These are phyloP conservation scores for Colletotrichum tofieldiae DNA, from an alignment of 2,329 filamentous ascomycete species.

Conservation along the genomic window DNA sequence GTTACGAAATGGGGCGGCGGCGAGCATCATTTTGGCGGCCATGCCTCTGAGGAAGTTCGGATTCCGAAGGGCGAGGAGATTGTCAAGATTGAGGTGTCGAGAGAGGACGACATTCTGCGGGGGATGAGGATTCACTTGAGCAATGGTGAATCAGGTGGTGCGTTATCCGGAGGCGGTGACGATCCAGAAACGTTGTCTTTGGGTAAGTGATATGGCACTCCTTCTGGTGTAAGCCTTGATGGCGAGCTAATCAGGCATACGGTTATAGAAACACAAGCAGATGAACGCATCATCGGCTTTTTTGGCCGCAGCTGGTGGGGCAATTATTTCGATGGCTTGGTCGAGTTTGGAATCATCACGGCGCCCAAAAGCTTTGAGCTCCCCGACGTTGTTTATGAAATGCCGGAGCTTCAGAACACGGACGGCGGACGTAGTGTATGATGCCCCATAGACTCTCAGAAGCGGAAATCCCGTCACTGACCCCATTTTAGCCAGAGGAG, in stretches of 20 bases:
- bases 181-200: conserved; percentile 40
- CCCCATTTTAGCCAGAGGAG: too few species aligned
- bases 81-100: conserved; percentile 51
- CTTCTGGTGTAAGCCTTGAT: too few species aligned
- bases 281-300: conserved; percentile 63
- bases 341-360: conserved; percentile 65
- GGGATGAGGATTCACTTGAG: conserved; percentile 47
- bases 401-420: conserved; percentile 59
- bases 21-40: conserved; percentile 49
- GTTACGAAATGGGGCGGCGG: conserved; percentile 36
- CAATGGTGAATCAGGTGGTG: conserved; percentile 45
- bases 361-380: conserved; percentile 57
- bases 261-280: conserved; percentile 49
- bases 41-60: conserved; percentile 49
- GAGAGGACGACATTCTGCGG: conserved; percentile 22
- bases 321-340: conserved; percentile 45
- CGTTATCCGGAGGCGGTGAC: conserved; percentile 31
- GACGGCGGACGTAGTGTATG: conserved; percentile 16
- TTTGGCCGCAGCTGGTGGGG: conserved; percentile 55
- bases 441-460: not conserved
- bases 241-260: conserved; percentile 14
- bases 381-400: conserved; percentile 57
- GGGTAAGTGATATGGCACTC: conserved; percentile 32
- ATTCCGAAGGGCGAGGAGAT: conserved; percentile 48
- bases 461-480: not conserved